These are phyloP conservation scores for Pyricularia pennisetigena DNA, from an alignment of 2,329 filamentous ascomycete species.

Conservation along the genomic window DNA sequence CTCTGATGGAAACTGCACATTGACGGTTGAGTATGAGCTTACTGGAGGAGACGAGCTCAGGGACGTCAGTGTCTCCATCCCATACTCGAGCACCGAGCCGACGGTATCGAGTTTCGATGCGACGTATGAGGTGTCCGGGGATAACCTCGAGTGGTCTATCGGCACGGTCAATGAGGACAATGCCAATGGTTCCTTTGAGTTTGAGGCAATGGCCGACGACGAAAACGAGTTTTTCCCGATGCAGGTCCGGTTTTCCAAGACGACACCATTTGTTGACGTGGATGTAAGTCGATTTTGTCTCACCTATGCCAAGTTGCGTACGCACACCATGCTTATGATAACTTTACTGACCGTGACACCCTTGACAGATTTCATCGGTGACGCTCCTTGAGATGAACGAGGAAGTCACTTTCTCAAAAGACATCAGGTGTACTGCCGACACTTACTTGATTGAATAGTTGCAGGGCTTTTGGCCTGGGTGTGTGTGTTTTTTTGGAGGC, in stretches of 20 bases:
- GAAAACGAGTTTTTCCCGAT: conserved; percentile 98
- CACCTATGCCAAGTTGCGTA: conserved; percentile 2
- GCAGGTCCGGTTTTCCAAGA: conserved; percentile 81
- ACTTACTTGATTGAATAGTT: conserved; percentile 65
- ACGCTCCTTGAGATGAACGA: conserved; percentile 65
- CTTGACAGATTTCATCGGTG: conserved; percentile 51
- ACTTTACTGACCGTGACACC: neutral
- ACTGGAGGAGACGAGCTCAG: conserved; percentile 69
- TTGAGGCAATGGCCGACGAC: conserved; percentile 78
- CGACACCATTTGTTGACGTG: conserved; percentile 79
- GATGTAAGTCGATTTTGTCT: conserved; percentile 56
- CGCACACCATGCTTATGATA: conserved; percentile 14
- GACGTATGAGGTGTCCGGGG: conserved; percentile 85
- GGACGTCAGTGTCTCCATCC: conserved; percentile 81
- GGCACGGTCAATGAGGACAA: conserved; percentile 78
- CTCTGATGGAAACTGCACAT: conserved; percentile 67
- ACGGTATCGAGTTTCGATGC: conserved; percentile 89
- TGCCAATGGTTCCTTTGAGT: conserved; percentile 81
- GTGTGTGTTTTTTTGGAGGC: neutral
- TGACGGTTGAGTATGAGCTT: conserved; percentile 94
- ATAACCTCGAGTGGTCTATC: conserved; percentile 89
- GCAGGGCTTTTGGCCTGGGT: neutral
- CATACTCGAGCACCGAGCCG: conserved; percentile 77
- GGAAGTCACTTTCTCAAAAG: conserved; percentile 74
- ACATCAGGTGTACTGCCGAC: conserved; percentile 67